Conservation (phyloP, 345 rosid genomes). For the Acer yangbiense region DNA sequence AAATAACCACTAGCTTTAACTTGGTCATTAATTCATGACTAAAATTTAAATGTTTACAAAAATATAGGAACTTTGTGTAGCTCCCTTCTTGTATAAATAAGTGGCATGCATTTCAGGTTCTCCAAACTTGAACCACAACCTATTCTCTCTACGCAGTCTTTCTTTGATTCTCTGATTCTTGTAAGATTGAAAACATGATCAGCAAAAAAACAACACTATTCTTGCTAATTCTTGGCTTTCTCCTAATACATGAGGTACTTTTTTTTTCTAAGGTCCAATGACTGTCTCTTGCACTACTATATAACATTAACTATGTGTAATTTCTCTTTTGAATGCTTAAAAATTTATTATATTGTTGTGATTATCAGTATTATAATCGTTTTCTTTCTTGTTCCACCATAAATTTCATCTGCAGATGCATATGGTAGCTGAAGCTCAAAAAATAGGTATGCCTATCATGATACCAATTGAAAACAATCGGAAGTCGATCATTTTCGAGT, state of each 20-base stretch:
- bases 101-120: background rate
- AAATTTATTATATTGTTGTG: too few relatives aligned
- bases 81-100: too few relatives aligned
- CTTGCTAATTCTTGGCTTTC: conserved; percentile 16
- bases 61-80: too few relatives aligned
- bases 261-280: background rate
- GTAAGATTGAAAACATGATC: background rate
- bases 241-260: conserved; percentile 21
- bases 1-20: too few relatives aligned
- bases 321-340: background rate
- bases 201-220: conserved; percentile 15
- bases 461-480: too few relatives aligned
- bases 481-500: too few relatives aligned
- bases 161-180: background rate
- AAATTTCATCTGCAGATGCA: background rate
- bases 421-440: background rate
- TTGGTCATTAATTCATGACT: too few relatives aligned
- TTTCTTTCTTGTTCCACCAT: too few relatives aligned
- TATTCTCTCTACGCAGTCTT: background rate
- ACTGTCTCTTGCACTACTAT: too few relatives aligned
- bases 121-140: background rate
- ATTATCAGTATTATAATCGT: too few relatives aligned
- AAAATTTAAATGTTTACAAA: too few relatives aligned
- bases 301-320: too few relatives aligned
- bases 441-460: background rate